Conservation (phyloP, 805 yeast species). For the Teunomyces panamensis region DNA sequence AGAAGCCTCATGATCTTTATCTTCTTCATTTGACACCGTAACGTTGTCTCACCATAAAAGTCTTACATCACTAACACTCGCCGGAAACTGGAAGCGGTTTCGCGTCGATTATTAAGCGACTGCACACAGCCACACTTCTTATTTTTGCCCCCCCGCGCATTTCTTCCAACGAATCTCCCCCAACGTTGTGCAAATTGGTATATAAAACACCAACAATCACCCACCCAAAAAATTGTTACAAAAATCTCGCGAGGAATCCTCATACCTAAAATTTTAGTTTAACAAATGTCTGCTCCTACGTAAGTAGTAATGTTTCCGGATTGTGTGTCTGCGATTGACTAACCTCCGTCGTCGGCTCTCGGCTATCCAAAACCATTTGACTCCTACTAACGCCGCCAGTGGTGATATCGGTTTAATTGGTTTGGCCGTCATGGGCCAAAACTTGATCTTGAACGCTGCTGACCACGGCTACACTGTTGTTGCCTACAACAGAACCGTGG, state of each 20-base stretch:
- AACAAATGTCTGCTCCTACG: constrained; percentile 39
- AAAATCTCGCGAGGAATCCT: constrained; percentile 1
- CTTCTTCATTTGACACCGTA: no score
- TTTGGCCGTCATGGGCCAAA: constrained; percentile 99
- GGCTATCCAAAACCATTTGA: constrained; percentile 12
- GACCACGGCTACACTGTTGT: constrained; percentile 98
- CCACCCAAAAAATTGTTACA: neutral
- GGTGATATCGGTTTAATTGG: constrained; percentile 99
- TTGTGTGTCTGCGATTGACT: neutral
- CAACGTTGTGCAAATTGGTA: neutral
- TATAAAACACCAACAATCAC: neutral
- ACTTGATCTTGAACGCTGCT: constrained; percentile 94
- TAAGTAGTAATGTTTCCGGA: constrained; percentile 22
- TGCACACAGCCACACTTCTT: neutral
- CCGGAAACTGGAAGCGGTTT: neutral
- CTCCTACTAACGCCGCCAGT: constrained; percentile 37
- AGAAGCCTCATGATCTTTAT: no score
- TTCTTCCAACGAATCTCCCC: neutral
- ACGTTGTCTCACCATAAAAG: neutral
- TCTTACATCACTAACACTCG: neutral
- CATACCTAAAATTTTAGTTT: neutral
- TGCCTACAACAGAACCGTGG: constrained; percentile 96
- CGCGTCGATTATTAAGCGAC: constrained; percentile 1
- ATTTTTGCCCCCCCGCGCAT: no score
- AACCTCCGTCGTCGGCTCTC: constrained; percentile 11